Base-by-base conservation (phyloP, 2,329 filamentous ascomycete genomes). In the Calonectria honghensis region DNA sequence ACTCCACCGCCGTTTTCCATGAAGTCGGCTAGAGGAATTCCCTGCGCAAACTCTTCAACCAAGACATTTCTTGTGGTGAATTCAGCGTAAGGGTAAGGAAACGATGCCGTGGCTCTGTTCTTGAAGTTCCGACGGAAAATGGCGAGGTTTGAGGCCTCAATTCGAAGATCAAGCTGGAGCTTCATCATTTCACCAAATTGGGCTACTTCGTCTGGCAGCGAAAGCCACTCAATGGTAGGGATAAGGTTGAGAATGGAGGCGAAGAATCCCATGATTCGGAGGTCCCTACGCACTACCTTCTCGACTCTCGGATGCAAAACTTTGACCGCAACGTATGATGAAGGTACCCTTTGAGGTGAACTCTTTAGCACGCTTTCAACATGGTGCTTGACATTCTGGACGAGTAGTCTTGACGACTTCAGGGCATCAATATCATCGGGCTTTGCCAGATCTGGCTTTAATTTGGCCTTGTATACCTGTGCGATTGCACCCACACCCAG, bases 151-250 rank as follows among this genome's bases (percentile, higher is more conserved):
- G 96, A 94, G 1, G 96, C 94, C 85, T 99, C 97, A 75, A 98
- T 98, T 68, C 97, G 94, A 45, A 99, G 89, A 85, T 99, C 97
- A 3, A 99, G 89, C 83, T 99, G 97, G n/a, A 98, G 88, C 81
- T 94, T 94, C 97, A 99, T 99, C 97, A 99, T 99, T 83, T 97
- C 94, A 31, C 96, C 96, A 82, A 99, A 99, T 81, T 98, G 96
- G 18, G 90, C 86, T 4, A 98, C 97, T 84, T 99, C 97, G 79
- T 98, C 96, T 0, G 97, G 97, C 11, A 99, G 91, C 0, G 96
- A 98, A 7, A 99, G 89, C 97, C 97, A 99, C 85, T 98, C 95
- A 82, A 99, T 97, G 0, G 96, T 98, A 0, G 97, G 97, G 39
- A 99, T 94, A 2, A 91, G 87, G 84, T 98, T 98, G 79, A 99